Evolutionary conservation across 495 filamentous ascomycete genomes (phyloP).

Genomic region (Aspergillus sclerotioniger): DNA sequence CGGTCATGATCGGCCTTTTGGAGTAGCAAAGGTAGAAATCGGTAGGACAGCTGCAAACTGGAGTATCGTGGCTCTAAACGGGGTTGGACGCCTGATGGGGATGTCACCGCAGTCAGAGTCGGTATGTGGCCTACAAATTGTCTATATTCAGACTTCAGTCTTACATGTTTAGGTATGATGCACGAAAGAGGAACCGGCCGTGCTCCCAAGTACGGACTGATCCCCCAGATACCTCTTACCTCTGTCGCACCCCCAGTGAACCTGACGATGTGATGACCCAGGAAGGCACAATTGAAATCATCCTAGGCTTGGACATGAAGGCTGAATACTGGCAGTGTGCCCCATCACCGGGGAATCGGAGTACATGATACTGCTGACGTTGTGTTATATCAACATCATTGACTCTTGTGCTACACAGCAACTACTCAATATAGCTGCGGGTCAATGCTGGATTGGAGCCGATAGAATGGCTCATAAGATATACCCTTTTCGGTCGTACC

Average conservation of each 20-base stretch:
- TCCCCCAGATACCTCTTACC: slow-evolving; percentile 60
- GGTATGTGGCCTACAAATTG: no score
- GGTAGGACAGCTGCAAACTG: slow-evolving; percentile 56
- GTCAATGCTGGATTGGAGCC: neutral
- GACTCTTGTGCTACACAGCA: neutral
- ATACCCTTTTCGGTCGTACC: no score
- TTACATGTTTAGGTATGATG: slow-evolving; percentile 45
- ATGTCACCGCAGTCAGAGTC: slow-evolving; percentile 64
- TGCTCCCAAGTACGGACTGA: slow-evolving; percentile 66
- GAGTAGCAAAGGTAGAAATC: slow-evolving; percentile 65
- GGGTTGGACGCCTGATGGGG: slow-evolving; percentile 60
- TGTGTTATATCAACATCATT: neutral
- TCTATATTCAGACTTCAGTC: neutral
- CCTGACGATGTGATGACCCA: slow-evolving; percentile 59
- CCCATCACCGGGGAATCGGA: slow-evolving; percentile 45
- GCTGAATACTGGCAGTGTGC: slow-evolving; percentile 54
- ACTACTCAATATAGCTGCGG: neutral
- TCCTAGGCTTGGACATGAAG: slow-evolving; percentile 50
- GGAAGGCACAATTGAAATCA: slow-evolving; percentile 62
- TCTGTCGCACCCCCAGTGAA: slow-evolving; percentile 34
- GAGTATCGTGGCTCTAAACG: slow-evolving; percentile 46
- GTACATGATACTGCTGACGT: neutral
- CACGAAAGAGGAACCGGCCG: slow-evolving; percentile 71
- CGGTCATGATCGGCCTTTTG: slow-evolving; percentile 62
- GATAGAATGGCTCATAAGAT: no score